Base-by-base conservation (phyloP, 495 filamentous ascomycete species). In the Tuber umbilicatum region DNA sequence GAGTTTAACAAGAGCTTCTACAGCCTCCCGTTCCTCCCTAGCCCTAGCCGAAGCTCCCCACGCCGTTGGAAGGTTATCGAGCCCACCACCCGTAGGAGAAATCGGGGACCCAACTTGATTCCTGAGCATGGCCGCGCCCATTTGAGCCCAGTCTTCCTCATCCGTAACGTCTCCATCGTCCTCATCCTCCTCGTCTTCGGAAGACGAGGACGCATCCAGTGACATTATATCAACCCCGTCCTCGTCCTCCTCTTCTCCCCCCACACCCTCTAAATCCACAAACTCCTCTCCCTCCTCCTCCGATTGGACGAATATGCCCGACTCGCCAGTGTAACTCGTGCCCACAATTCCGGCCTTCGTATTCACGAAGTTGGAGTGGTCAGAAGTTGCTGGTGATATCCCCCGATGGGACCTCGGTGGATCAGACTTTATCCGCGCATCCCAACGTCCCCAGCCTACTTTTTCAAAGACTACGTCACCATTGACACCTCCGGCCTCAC, bases 151-250 rank as follows among this genome's bases (percentile, higher is more conserved):
- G 85, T 99, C 94, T 83, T 99, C 95, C 77, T 97, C 93, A 83
- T 99, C 95, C n/a, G 95, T 98, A 71, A 90, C 87, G 82, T 96
- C 93, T 42, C 90, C 90, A 73, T 89, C 89, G 4, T 64, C 55
- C 64, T 90, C 89, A 78, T 91, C 90, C n/a, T 89, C 85, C 19
- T 86, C 90, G n/a, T 88, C 89, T 77, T 91, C 91, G 43, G 90
- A 92, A 74, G 90, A 91, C 55, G 86, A 89, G 39, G 90, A 89
- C 70, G 92, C 93, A 78, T 94, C 93, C 71, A 97, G 87, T 70
- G 94, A 97, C 94, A 97, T 97, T 85, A 93, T 94, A 84, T 98
- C 95, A 60, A 92, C 94, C 82, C 96, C 94, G 79, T 94, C 86
- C 83, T 95, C 92, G 19, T 76, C 74, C 9, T 76, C 80, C 35